Percentiles rank a stretch among this genome's conserved stretches.
Conservation (phyloP, 768 basidiomycete species). For the Suillus variegatus region DNA sequence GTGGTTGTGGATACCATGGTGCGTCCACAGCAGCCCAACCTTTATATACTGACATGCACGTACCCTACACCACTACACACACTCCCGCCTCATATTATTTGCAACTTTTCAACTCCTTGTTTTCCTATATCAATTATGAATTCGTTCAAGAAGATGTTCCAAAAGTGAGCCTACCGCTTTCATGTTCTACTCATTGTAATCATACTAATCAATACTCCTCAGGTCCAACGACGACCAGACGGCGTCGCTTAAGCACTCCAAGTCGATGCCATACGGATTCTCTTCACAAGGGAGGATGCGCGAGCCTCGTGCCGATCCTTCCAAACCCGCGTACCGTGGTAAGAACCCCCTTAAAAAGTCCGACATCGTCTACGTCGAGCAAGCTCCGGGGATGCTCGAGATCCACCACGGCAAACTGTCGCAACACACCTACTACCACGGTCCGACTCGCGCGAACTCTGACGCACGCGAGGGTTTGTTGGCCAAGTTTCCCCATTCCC, state of each 20-base stretch:
- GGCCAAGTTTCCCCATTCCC: constrained; percentile 12
- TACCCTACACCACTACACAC: neutral
- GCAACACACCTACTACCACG: neutral
- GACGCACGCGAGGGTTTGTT: constrained; percentile 7
- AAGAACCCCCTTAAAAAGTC: constrained; percentile 13
- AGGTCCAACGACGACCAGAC: constrained; percentile 9
- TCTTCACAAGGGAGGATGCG: constrained; percentile 9
- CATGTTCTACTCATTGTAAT: neutral
- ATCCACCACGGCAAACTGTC: neutral
- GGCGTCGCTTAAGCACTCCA: constrained; percentile 12
- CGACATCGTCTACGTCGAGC: constrained; percentile 13
- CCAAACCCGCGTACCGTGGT: constrained; percentile 13
- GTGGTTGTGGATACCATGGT: neutral
- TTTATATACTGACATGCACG: neutral
- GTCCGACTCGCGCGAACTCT: neutral
- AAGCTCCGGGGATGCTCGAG: constrained; percentile 4
- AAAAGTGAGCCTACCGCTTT: constrained; percentile 9
- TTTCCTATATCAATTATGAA: neutral
- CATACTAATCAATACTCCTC: neutral
- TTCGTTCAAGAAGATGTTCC: neutral
- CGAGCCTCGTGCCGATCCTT: neutral
- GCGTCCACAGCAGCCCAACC: neutral
- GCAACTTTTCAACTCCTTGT: neutral
- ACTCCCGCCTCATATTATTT: neutral
- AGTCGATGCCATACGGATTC: constrained; percentile 12